Evolutionary conservation across 441 rosid genomes (phyloP).

Genomic region (Viola pubescens): DNA sequence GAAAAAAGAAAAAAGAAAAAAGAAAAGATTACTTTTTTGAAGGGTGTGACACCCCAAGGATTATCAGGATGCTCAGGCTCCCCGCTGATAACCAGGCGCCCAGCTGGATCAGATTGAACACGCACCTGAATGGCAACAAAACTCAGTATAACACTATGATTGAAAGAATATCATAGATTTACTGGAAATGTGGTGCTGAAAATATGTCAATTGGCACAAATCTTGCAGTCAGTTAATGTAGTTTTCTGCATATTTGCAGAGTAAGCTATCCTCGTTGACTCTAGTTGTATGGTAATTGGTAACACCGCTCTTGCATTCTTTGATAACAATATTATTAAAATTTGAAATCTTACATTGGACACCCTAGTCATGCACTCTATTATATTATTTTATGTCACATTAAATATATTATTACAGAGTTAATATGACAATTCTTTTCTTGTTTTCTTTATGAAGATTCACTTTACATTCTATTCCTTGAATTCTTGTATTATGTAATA

Average conservation of each 20-base stretch:
- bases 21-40: conserved; percentile 49
- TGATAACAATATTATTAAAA: too few species aligned
- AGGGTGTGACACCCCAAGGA: conserved; percentile 86
- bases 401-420: too few species aligned
- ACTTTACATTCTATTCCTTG: too few species aligned
- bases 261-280: neutral
- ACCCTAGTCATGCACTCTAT: too few species aligned
- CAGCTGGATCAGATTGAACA: conserved; percentile 82
- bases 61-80: conserved; percentile 70
- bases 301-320: too few species aligned
- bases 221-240: too few species aligned
- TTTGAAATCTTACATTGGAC: too few species aligned
- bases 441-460: too few species aligned
- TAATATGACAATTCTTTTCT: too few species aligned
- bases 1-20: neutral
- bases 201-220: neutral
- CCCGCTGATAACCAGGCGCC: conserved; percentile 69
- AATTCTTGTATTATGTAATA: too few species aligned
- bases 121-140: conserved; percentile 40
- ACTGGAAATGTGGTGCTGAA: neutral
- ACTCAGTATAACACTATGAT: neutral
- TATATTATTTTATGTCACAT: too few species aligned
- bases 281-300: too few species aligned
- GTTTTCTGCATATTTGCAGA: neutral
- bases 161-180: neutral